Evolutionary conservation across 2,329 filamentous ascomycete species (phyloP).

Genomic region (Trichophyton schoenleinii): DNA sequence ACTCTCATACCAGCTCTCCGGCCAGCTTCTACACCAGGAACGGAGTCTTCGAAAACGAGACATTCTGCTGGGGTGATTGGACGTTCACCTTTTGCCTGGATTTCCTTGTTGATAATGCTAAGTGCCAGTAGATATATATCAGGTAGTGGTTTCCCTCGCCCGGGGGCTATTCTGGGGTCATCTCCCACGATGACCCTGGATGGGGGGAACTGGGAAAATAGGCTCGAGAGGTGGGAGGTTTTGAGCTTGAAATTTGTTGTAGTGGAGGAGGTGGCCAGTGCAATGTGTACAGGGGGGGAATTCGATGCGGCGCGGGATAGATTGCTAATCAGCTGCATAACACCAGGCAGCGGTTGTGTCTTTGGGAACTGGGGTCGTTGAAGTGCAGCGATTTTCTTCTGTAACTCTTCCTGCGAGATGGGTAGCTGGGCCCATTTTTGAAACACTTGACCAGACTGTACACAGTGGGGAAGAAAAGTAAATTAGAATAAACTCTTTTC

Average conservation of each 20-base stretch:
- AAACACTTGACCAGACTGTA: slow-evolving; percentile 49
- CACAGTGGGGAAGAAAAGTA: not conserved
- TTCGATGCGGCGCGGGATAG: slow-evolving; percentile 25
- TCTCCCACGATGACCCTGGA: slow-evolving; percentile 74
- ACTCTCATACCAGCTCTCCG: slow-evolving; percentile 88
- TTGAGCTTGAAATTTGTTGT: slow-evolving; percentile 63
- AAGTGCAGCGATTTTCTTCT: slow-evolving; percentile 45
- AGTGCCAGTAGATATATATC: slow-evolving; percentile 89
- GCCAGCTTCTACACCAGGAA: slow-evolving; percentile 83
- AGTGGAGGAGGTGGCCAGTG: slow-evolving; percentile 73
- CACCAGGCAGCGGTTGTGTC: slow-evolving; percentile 67
- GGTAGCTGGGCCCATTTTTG: slow-evolving; percentile 77
- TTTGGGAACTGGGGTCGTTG: slow-evolving; percentile 62
- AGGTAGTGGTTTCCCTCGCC: slow-evolving; percentile 84
- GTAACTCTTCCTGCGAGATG: slow-evolving; percentile 57
- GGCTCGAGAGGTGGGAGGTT: slow-evolving; percentile 42
- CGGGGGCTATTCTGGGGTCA: slow-evolving; percentile 60
- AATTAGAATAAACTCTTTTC: not conserved
- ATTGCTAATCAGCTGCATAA: slow-evolving; percentile 50
- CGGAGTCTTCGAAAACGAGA: slow-evolving; percentile 90
- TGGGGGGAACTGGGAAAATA: slow-evolving; percentile 50
- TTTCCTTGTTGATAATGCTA: slow-evolving; percentile 65
- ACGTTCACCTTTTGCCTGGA: slow-evolving; percentile 42
- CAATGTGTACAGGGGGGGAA: slow-evolving; percentile 54
- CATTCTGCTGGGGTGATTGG: slow-evolving; percentile 72